These are phyloP conservation scores for Rasamsonia emersonii DNA, from an alignment of 2,329 filamentous ascomycete species.

Conservation along the genomic window DNA sequence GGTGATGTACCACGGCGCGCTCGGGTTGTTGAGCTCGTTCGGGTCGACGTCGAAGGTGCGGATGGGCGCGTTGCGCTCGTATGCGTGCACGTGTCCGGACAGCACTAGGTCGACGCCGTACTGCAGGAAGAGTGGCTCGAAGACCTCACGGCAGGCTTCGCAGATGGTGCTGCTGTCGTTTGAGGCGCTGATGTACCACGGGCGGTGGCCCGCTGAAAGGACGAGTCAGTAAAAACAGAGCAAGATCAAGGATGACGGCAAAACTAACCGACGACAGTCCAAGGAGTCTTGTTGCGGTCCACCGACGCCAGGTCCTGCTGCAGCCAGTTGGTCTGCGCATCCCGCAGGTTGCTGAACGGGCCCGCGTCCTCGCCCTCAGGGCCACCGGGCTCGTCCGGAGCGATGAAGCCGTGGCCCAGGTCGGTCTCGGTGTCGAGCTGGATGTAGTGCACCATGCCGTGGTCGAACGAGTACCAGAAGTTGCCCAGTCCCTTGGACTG, in stretches of 20 bases:
- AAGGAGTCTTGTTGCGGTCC: constrained; percentile 19
- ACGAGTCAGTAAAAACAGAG: neutral
- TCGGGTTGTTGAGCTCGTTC: constrained; percentile 16
- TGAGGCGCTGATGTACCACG: constrained; percentile 11
- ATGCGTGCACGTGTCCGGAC: constrained; percentile 49
- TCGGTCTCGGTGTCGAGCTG: constrained; percentile 11
- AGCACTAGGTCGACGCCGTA: constrained; percentile 47
- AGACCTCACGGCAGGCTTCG: constrained; percentile 37
- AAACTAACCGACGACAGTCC: constrained; percentile 14
- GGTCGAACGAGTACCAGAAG: constrained; percentile 9
- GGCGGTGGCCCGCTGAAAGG: constrained; percentile 14
- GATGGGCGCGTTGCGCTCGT: constrained; percentile 40
- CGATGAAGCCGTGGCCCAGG: constrained; percentile 6
- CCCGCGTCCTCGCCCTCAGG: constrained; percentile 4
- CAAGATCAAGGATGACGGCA: neutral
- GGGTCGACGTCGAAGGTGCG: constrained; percentile 6
- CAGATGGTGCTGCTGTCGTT: constrained; percentile 20
- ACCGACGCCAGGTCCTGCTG: constrained; percentile 13
- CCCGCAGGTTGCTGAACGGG: constrained; percentile 6
- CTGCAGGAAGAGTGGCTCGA: constrained; percentile 43
- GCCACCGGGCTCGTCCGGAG: constrained; percentile 9
- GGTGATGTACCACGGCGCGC: constrained; percentile 19
- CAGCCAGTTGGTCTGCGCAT: constrained; percentile 7
- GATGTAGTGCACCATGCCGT: constrained; percentile 10
- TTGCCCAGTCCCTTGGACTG: constrained; percentile 10